These are phyloP conservation scores for Wickerhamia fluorescens DNA, from an alignment of 805 yeast species.

Conservation along the genomic window DNA sequence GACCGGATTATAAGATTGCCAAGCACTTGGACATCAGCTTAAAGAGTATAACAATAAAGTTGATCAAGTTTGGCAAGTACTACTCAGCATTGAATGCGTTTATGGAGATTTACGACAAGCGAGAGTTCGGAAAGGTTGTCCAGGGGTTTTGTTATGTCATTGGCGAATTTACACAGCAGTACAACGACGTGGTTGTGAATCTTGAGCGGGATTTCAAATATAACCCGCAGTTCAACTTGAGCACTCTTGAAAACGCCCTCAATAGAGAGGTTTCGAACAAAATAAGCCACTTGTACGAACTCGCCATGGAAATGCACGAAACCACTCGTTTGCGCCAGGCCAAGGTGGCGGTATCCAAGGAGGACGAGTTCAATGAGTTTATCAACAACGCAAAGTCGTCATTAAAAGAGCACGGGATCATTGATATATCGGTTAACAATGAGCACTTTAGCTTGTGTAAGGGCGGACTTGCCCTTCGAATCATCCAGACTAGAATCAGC, in stretches of 20 bases:
- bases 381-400: constrained; percentile 35
- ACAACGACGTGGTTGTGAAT: constrained; percentile 25
- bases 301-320: constrained; percentile 44
- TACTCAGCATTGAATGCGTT: constrained; percentile 55
- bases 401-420: constrained; percentile 34
- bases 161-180: constrained; percentile 14
- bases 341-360: constrained; percentile 7
- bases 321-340: constrained; percentile 19
- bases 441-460: constrained; percentile 49
- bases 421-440: constrained; percentile 47
- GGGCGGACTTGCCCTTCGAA: constrained; percentile 69
- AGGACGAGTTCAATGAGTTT: constrained; percentile 23
- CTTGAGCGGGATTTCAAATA: constrained; percentile 50
- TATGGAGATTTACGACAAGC: constrained; percentile 49
- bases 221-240: constrained; percentile 49
- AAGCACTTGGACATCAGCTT: constrained; percentile 67
- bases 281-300: constrained; percentile 51
- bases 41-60: constrained; percentile 57
- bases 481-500: constrained; percentile 53
- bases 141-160: constrained; percentile 67
- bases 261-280: constrained; percentile 19
- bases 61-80: constrained; percentile 57
- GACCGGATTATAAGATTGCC: constrained; percentile 72
- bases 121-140: constrained; percentile 59
- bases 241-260: constrained; percentile 41